Evolutionary conservation across 257 asterid genomes (phyloP), one percentile per base, ranked within the genome.

Genomic region (Buddleja alternifolia): DNA sequence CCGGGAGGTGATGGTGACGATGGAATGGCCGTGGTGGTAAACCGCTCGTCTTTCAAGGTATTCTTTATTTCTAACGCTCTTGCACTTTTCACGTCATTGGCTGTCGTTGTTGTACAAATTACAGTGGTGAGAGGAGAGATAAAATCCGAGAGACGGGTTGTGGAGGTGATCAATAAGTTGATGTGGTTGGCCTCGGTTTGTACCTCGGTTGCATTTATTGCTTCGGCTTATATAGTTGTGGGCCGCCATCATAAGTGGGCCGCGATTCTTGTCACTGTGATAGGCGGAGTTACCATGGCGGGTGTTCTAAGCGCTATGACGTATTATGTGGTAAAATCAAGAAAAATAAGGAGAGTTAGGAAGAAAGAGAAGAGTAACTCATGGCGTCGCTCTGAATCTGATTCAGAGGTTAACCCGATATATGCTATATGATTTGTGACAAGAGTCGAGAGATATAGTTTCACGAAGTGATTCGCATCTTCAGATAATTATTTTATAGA

Each of bases 181-280:
- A 88, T 88, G 92, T 88, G 95, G 95, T 60, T 86, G 75, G 95
- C 95, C 47, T 81, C 95, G 0, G 86, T 85, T 58, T 88, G 89
- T 79, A 88, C 95, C 9, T 83, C 88, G 2, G 74, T 83, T 73
- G 95, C 95, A 14, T 88, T 85, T 66, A 76, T 84, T 65, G 81
- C 95, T 20, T 75, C 92, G 1, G 75, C 90, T 37, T 85, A 88
- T 67, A 83, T 88, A 20, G 85, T 88, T 23, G 77, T 88, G 39
- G 95, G 95, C 0, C 59, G 80, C 60, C 90, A 66, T 44, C 62
- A 78, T 42, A 67, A 24, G 37, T 88, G 88, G 88, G 95, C 92
- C 25, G 95, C 95, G 6, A 73, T 83, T 72, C 81, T 88, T 29
- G 85, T 82, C 25, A 88, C 88, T 2, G 80, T 85, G 20, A 70